A percentile compares a stretch with the other conserved stretches of the same genome.
Conservation (phyloP, 208 protist species). For the Acanthamoeba lugdunensis region DNA sequence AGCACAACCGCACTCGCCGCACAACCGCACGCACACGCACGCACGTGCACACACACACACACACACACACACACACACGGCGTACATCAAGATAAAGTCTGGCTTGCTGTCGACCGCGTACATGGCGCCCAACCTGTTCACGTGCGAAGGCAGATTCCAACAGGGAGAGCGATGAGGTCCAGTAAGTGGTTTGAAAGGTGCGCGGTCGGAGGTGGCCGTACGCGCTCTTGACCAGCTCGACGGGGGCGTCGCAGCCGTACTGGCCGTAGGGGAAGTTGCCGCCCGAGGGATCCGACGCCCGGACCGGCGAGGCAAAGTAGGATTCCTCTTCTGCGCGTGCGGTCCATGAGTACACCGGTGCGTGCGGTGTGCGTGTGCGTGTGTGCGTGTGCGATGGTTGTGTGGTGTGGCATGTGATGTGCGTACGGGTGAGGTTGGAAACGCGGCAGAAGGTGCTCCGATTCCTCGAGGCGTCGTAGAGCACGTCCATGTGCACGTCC, state of each 20-base stretch:
- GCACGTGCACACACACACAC: neutral
- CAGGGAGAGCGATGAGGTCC: neutral
- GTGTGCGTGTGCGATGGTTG: neutral
- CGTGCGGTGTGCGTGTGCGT: neutral
- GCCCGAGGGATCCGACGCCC: neutral
- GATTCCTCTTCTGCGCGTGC: neutral
- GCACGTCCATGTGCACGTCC: slow-evolving; percentile 1
- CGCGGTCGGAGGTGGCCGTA: neutral
- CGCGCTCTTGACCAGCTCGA: neutral
- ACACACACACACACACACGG: neutral
- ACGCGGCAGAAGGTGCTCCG: neutral
- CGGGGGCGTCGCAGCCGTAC: neutral
- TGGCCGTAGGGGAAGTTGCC: neutral
- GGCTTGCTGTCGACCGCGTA: neutral
- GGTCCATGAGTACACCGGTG: neutral
- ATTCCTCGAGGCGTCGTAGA: neutral
- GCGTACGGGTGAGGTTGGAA: neutral
- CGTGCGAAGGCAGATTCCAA: neutral
- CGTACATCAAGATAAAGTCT: neutral
- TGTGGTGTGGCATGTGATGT: neutral
- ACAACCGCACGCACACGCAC: neutral
- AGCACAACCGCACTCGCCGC: no score
- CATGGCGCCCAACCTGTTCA: neutral
- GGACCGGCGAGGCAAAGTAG: neutral
- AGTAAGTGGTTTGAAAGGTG: neutral